These are phyloP conservation scores for Wallacemonas collosoma DNA, from an alignment of 208 protist genomes.

Conservation along the genomic window DNA sequence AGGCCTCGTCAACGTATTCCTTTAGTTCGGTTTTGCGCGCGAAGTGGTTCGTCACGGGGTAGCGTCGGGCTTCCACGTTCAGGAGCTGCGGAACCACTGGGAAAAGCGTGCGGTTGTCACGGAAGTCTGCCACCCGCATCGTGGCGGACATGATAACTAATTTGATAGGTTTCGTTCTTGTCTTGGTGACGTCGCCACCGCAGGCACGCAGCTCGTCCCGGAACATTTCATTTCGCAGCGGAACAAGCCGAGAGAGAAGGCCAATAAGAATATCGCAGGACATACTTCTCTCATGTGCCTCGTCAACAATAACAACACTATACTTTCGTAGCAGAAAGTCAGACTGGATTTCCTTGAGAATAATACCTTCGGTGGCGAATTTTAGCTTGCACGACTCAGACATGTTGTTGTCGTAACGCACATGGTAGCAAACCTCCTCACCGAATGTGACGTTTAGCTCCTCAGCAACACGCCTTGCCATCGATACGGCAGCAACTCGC, in stretches of 20 bases:
- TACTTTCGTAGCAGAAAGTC: conserved; percentile 97
- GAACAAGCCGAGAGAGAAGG: conserved; percentile 97
- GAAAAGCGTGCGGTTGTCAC: conserved; percentile 97
- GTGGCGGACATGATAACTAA: conserved; percentile 95
- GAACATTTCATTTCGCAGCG: conserved; percentile 91
- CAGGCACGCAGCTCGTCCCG: conserved; percentile 64
- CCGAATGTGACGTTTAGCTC: conserved; percentile 93
- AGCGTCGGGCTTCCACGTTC: conserved; percentile 96
- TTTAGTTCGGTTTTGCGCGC: conserved; percentile 90
- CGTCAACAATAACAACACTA: conserved; percentile 99
- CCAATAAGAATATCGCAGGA: conserved; percentile 98
- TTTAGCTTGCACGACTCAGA: conserved; percentile 91
- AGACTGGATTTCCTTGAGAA: conserved; percentile 97
- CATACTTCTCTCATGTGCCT: conserved; percentile 96
- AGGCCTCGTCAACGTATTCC: conserved; percentile 95
- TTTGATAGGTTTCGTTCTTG: conserved; percentile 79
- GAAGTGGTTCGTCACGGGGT: conserved; percentile 98
- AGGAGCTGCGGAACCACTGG: conserved; percentile 93
- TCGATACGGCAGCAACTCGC: conserved; percentile 99
- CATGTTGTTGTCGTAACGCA: conserved; percentile 98
- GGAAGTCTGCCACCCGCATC: conserved; percentile 92
- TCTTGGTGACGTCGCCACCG: conserved; percentile 49
- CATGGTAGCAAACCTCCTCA: conserved; percentile 95
- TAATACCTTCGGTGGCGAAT: conserved; percentile 99
- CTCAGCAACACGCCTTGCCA: conserved; percentile 98